These are phyloP conservation scores for Trichoderma harzianum DNA, from an alignment of 2,329 filamentous ascomycete species.

Conservation along the genomic window DNA sequence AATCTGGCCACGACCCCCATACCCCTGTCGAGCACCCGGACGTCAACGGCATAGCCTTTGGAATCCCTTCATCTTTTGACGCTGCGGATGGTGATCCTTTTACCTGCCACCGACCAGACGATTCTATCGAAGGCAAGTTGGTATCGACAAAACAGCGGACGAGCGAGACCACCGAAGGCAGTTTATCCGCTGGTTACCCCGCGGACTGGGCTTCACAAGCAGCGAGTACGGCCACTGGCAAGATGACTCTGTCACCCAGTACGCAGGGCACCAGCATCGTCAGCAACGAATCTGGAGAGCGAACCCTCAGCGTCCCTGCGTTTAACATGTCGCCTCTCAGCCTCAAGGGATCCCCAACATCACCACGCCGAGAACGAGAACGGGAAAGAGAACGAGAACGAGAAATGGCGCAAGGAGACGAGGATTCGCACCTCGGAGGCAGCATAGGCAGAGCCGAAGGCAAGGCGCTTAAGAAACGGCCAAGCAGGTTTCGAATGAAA, in stretches of 20 bases:
- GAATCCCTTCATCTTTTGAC: constrained; percentile 44
- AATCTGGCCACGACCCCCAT: constrained; percentile 18
- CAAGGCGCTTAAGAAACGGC: constrained; percentile 57
- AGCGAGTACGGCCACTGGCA: constrained; percentile 61
- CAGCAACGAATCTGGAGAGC: constrained; percentile 56
- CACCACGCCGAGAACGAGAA: constrained; percentile 25
- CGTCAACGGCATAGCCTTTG: constrained; percentile 45
- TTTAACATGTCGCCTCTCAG: constrained; percentile 39
- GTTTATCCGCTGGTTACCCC: constrained; percentile 50
- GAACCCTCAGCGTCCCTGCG: constrained; percentile 42
- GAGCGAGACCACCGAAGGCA: constrained; percentile 61
- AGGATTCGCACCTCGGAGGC: constrained; percentile 37
- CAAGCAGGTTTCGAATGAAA: constrained; percentile 62
- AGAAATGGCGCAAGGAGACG: constrained; percentile 24
- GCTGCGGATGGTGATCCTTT: constrained; percentile 49
- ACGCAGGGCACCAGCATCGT: constrained; percentile 64
- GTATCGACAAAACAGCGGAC: constrained; percentile 50
- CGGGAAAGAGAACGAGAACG: constrained; percentile 2
- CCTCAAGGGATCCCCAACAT: constrained; percentile 30
- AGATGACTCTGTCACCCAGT: constrained; percentile 62
- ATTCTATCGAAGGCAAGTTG: constrained; percentile 35
- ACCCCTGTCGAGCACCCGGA: constrained; percentile 37
- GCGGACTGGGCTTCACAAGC: constrained; percentile 62
- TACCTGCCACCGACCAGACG: constrained; percentile 34
- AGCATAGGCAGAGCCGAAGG: constrained; percentile 47